Evolutionary conservation across 345 rosid species (phyloP), one percentile per base, ranked within the genome.

Genomic region (Populus tremula): DNA sequence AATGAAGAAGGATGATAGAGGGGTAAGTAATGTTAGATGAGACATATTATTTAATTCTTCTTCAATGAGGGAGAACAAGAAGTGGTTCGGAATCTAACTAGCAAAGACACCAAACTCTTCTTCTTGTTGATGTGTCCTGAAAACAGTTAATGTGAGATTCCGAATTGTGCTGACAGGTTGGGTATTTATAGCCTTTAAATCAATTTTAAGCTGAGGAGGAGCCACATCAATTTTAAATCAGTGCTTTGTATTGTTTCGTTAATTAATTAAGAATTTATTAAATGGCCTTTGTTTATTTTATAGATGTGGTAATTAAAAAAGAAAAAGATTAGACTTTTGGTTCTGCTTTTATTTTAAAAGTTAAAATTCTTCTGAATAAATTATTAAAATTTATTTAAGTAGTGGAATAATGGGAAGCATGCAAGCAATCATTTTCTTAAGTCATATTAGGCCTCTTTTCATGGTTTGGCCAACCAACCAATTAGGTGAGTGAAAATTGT

Each of bases 1-100:
- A 25, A 75, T 21, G 9, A 75, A 17, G 8, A 82, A 41, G 53
- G 67, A 65, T 9, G 77, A 59, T 16, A 87, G 5, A 25, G 80
- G 54, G 38, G 72, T 76, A 61, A 75, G 2, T 74, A 85, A 81
- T 81, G 80, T 74, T 21, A 25, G 69, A 16, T 77, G 85, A 73
- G 89, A 85, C 91, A 27, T 27, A 25, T 25, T 25, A 25, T 25
- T 25, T 25, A 25, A 25, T 25, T 25, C 27, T 25, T 25, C 27
- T 25, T 25, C 27, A 25, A 25, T 25, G 3, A n/a, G 36, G 25
- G 8, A 39, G 33, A 74, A 77, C 76, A 75, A 71, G 21, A 71
- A n/a, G 16, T 14, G 41, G 2, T 31, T 66, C 20, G 63, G 53
- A 27, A 8, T 43, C 27, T 21, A 2, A 17, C 8, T 0, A 9